Evolutionary conservation across 129 eudicot species (phyloP).

Genomic region (Scalesia atractyloides): DNA sequence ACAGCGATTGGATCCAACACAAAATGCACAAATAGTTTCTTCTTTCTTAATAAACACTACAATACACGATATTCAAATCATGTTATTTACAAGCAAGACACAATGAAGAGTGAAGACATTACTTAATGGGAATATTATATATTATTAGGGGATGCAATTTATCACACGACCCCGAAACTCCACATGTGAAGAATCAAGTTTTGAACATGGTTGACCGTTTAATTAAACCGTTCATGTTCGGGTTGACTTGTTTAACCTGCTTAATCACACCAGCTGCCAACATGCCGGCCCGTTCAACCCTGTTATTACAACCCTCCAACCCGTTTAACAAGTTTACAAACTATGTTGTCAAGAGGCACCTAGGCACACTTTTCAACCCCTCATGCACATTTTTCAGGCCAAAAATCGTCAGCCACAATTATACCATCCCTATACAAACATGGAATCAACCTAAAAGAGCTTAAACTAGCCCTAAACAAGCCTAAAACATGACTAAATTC

Average conservation of each 20-base stretch:
- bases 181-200: not conserved
- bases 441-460: too few species aligned
- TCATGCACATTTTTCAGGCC: too few species aligned
- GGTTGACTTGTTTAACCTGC: not conserved
- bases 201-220: not conserved
- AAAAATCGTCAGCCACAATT: too few species aligned
- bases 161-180: not conserved
- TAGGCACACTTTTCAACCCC: too few species aligned
- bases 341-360: not conserved
- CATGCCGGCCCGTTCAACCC: not conserved
- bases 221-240: not conserved
- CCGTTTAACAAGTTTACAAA: not conserved
- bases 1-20: conserved; percentile 69
- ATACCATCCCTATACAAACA: too few species aligned
- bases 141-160: not conserved
- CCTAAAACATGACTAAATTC: too few species aligned
- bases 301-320: not conserved
- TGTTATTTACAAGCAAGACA: not conserved
- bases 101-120: not conserved
- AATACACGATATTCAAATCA: conserved; percentile 9
- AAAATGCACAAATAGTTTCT: conserved; percentile 68
- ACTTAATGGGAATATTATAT: not conserved
- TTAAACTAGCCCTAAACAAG: too few species aligned
- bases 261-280: not conserved
- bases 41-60: conserved; percentile 57